phyloP scores from a whole-genome alignment of 2,329 filamentous ascomycete species.

The Boeremia exigua region DNA sequence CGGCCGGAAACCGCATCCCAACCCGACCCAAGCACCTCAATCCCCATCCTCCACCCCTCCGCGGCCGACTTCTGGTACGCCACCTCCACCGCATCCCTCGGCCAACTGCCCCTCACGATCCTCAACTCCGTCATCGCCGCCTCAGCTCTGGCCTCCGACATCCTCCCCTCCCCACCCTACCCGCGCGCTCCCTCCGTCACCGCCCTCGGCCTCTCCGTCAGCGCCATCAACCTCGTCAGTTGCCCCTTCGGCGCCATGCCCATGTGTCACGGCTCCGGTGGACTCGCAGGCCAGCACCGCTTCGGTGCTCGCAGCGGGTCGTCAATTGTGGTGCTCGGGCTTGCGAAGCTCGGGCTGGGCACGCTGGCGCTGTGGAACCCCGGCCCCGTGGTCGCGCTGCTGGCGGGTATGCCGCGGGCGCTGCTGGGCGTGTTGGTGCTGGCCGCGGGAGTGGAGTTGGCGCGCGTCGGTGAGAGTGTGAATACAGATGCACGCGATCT shows the following conservation, averaged over 20 bases:
- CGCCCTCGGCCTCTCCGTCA: conserved; percentile 79
- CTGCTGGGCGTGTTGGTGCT: conserved; percentile 88
- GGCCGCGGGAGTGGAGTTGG: conserved; percentile 85
- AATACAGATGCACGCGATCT: conserved; percentile 74
- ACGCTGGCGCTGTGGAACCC: conserved; percentile 67
- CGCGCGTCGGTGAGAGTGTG: conserved; percentile 81
- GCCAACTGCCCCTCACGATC: conserved; percentile 88
- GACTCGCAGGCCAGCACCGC: conserved; percentile 86
- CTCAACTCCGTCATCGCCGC: conserved; percentile 93
- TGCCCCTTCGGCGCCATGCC: conserved; percentile 97
- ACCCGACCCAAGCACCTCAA: conserved; percentile 56
- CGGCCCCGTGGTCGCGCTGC: conserved; percentile 71
- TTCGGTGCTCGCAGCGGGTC: conserved; percentile 91
- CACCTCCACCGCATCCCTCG: conserved; percentile 72
- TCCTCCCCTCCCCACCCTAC: conserved; percentile 70
- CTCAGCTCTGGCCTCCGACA: conserved; percentile 75
- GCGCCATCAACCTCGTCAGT: conserved; percentile 79
- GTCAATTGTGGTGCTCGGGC: conserved; percentile 79
- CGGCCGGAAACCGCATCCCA: conserved; percentile 25
- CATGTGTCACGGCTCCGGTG: conserved; percentile 90
- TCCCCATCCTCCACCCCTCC: conserved; percentile 59
- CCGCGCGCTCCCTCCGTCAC: conserved; percentile 71
- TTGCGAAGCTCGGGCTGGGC: conserved; percentile 77
- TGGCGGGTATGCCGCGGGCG: conserved; percentile 75
- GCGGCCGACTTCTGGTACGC: conserved; percentile 58